phyloP scores from a whole-genome alignment of 169 alveolate genomes.

The Babesia caballi region DNA sequence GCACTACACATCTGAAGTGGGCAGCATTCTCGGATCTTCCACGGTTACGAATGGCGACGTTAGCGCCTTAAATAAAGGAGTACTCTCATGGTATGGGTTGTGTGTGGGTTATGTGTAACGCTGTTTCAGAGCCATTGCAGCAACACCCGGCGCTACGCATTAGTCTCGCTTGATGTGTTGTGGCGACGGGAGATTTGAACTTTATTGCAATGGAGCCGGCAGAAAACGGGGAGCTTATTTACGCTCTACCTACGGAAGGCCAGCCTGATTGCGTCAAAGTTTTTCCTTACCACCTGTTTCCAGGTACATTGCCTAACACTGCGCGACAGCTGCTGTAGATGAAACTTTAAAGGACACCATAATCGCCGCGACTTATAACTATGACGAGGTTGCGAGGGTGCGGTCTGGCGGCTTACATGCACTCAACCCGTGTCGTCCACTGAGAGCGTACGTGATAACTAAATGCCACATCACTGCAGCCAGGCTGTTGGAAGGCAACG shows the following conservation, averaged over 20 bases:
- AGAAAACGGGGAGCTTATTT: neutral
- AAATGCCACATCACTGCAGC: neutral
- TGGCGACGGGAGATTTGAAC: too few relatives aligned
- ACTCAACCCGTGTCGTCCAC: conserved; percentile 28
- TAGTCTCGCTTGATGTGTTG: too few relatives aligned
- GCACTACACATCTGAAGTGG: too few relatives aligned
- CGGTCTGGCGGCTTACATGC: conserved; percentile 33
- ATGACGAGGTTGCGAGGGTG: neutral
- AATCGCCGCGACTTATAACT: conserved; percentile 27
- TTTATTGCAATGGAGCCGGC: neutral
- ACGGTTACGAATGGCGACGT: too few relatives aligned
- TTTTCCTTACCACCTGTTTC: conserved; percentile 22
- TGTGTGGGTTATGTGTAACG: too few relatives aligned
- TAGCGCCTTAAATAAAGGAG: too few relatives aligned
- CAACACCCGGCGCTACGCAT: too few relatives aligned
- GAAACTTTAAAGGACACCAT: conserved; percentile 4
- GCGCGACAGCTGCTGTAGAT: conserved; percentile 1
- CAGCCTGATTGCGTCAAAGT: conserved; percentile 46
- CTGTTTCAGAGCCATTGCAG: too few relatives aligned
- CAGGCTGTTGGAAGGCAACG: neutral
- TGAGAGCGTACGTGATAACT: neutral
- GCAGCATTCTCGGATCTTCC: too few relatives aligned
- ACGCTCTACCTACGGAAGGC: neutral
- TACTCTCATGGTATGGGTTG: too few relatives aligned
- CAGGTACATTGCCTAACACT: neutral